Percentiles rank a stretch among this genome's conserved stretches.
Conservation (phyloP, 2,329 filamentous ascomycete genomes). For the Ophiocordyceps camponoti-saundersi region DNA sequence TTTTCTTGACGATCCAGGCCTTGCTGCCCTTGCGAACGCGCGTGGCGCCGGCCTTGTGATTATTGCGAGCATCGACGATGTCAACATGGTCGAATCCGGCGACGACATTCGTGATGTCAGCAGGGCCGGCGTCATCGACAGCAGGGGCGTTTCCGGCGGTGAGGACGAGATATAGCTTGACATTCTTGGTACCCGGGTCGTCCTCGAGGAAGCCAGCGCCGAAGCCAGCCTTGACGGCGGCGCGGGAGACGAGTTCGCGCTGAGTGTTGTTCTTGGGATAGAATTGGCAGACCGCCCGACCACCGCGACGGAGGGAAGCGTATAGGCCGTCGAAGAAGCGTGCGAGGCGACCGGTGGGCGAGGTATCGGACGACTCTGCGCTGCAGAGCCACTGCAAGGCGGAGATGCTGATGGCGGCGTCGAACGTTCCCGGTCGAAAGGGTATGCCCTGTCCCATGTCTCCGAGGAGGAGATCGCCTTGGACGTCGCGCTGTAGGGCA, state of each 20-base stretch:
- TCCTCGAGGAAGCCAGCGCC: slow-evolving; percentile 90
- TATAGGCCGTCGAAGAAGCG: slow-evolving; percentile 92
- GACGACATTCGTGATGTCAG: slow-evolving; percentile 84
- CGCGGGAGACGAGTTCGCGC: slow-evolving; percentile 77
- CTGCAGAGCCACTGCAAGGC: slow-evolving; percentile 99
- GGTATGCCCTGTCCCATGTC: slow-evolving; percentile 94
- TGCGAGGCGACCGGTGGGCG: slow-evolving; percentile 56
- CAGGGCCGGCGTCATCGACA: slow-evolving; percentile 26
- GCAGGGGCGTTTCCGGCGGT: slow-evolving; percentile 55
- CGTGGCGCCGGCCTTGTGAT: slow-evolving; percentile 26
- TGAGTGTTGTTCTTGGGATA: slow-evolving; percentile 94
- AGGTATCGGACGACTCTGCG: slow-evolving; percentile 75
- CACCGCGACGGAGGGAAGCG: slow-evolving; percentile 65
- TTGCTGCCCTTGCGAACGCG: slow-evolving; percentile 66
- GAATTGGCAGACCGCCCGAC: slow-evolving; percentile 88
- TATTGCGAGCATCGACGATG: slow-evolving; percentile 51
- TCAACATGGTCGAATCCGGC: slow-evolving; percentile 79
- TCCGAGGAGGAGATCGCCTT: slow-evolving; percentile 83
- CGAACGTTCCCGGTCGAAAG: slow-evolving; percentile 81
- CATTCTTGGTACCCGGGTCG: slow-evolving; percentile 89
- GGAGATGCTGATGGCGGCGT: slow-evolving; percentile 86
- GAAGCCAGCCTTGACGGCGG: slow-evolving; percentile 86
- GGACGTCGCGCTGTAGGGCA: slow-evolving; percentile 77
- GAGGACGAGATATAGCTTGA: slow-evolving; percentile 88
- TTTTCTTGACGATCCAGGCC: slow-evolving; percentile 70